phyloP scores from a whole-genome alignment of 1,284 basidiomycete genomes.

The Naganishia albida region DNA sequence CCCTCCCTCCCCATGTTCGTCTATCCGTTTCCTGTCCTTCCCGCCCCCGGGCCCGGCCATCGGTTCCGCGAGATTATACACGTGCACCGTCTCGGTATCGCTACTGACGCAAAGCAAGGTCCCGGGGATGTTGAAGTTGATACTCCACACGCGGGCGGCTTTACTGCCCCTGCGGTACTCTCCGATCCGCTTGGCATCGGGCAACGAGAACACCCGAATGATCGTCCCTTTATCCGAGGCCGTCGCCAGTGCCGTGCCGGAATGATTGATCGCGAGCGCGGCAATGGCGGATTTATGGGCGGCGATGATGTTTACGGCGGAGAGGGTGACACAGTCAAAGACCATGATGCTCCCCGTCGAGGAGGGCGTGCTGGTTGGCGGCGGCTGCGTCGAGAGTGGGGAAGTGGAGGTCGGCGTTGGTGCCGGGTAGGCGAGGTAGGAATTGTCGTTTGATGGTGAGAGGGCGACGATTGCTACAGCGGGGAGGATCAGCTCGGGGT shows the following conservation, averaged over 20 bases:
- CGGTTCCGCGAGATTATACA: conserved; percentile 73
- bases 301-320: conserved; percentile 92
- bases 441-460: conserved; percentile 91
- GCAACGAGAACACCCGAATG: conserved; percentile 90
- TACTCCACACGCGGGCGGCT: conserved; percentile 81
- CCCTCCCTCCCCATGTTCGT: conserved; percentile 9
- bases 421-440: conserved; percentile 93
- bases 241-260: conserved; percentile 88
- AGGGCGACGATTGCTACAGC: conserved; percentile 86
- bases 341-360: conserved; percentile 79
- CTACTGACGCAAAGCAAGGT: conserved; percentile 84
- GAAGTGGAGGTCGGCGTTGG: conserved; percentile 82
- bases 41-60: conserved; percentile 33
- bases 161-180: conserved; percentile 91
- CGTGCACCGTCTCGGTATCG: conserved; percentile 95
- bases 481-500: neutral
- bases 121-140: conserved; percentile 76
- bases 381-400: conserved; percentile 58
- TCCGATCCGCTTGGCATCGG: conserved; percentile 87
- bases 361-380: conserved; percentile 55
- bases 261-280: conserved; percentile 78
- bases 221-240: conserved; percentile 96
- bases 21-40: neutral
- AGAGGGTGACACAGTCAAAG: conserved; percentile 88
- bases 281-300: conserved; percentile 96